Base-by-base conservation (phyloP, 768 basidiomycete genomes). In the Rhodocollybia butyracea region DNA sequence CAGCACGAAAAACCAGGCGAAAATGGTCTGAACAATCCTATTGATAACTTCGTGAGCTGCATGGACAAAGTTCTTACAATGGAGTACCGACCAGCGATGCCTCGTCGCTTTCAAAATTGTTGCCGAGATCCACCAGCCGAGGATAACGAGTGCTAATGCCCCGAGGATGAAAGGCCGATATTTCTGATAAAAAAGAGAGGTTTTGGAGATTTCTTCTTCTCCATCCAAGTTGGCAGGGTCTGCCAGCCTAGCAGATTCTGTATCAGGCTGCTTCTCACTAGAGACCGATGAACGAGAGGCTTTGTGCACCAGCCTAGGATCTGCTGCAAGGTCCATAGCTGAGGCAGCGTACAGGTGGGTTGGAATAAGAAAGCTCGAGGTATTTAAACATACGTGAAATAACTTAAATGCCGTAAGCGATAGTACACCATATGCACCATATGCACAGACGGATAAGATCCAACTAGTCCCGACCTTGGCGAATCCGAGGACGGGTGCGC, bases 121-220 rank as follows among this genome's bases (percentile, higher is more conserved):
- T 8, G 91, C 71, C 57, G 85, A 86, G 32, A 94, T 84, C 91
- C 91, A 94, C 91, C 91, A 94, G 39, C 81, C 91, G 40, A 92
- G 73, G 60, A 94, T 89, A 47, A 85, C 65, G 12, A 75, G 62
- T 10, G 85, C 86, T 1, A 86, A 59, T 15, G 61, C 81, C 45
- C 67, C 68, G 32, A 91, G 72, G 45, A 84, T 65, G 61, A 71
- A 70, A n/a, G 76, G 74, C 12, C 78, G 73, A 52, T 69, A 60
- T 54, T 54, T 69, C 56, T 55, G 61, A 32, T 62, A 38, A n/a
- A 56, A 50, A 5, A 39, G 32, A 19, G 21, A 15, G n/a, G 26
- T 31, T 22, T 22, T 34, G 10, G 40, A 54, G 38, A 46, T 41
- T 36, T 26, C 41, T 55, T 56, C 58, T 15, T 61, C 60, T 19